phyloP scores from a whole-genome alignment of 805 yeast genomes.

The Candida boleticola region DNA sequence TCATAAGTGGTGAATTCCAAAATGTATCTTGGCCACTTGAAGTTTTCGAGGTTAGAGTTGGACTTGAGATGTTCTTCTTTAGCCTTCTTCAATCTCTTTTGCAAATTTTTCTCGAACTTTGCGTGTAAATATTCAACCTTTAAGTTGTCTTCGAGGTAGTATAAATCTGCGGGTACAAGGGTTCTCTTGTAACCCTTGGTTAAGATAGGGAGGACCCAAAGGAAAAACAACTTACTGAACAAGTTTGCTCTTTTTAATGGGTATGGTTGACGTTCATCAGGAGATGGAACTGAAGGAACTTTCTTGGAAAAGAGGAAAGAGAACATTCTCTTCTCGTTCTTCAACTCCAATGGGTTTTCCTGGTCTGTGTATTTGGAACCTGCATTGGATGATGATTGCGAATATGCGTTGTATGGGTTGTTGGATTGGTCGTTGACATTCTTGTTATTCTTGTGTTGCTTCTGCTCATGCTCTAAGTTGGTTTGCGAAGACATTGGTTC shows the following conservation, averaged over 20 bases:
- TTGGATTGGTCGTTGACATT: too few species aligned
- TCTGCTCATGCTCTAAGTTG: conserved; percentile 1
- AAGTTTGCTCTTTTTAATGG: conserved; percentile 44
- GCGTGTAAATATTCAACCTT: conserved; percentile 35
- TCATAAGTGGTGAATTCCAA: conserved; percentile 45
- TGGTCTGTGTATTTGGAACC: conserved; percentile 4
- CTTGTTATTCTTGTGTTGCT: background rate
- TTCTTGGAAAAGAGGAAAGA: conserved; percentile 48
- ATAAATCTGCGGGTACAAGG: conserved; percentile 37
- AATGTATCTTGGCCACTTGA: conserved; percentile 38
- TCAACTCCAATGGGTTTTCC: conserved; percentile 28
- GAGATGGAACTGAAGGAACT: conserved; percentile 49
- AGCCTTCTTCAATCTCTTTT: conserved; percentile 18
- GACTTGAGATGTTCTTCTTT: conserved; percentile 17
- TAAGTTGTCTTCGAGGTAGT: conserved; percentile 32
- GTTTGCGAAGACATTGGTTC: conserved; percentile 6
- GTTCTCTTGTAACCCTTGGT: conserved; percentile 41
- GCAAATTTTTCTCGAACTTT: conserved; percentile 24
- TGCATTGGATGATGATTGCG: background rate
- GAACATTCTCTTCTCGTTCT: conserved; percentile 50
- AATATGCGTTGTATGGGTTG: background rate
- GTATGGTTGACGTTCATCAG: conserved; percentile 49
- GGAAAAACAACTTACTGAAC: conserved; percentile 39
- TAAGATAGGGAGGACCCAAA: conserved; percentile 40
- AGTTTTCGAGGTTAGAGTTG: conserved; percentile 20